Evolutionary conservation across 257 asterid species (phyloP).

Genomic region (Solanum habrochaites): DNA sequence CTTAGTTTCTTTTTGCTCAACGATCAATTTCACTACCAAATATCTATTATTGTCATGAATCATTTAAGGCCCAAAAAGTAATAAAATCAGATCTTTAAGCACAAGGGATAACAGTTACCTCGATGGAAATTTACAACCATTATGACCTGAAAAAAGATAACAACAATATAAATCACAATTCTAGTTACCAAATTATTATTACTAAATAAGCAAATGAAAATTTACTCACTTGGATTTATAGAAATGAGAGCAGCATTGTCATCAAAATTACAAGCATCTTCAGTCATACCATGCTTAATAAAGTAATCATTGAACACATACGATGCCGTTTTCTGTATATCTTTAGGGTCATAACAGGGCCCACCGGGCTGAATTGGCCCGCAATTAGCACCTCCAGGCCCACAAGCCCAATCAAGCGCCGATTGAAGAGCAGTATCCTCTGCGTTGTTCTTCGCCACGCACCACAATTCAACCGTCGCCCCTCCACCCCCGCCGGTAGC

Average conservation of each 20-base stretch:
- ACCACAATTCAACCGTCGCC: conserved; percentile 58
- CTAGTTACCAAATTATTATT: neutral
- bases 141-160: conserved; percentile 34
- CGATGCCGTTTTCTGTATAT: conserved; percentile 66
- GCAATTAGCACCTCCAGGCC: conserved; percentile 71
- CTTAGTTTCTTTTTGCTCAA: neutral
- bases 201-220: neutral
- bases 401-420: conserved; percentile 84
- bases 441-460: conserved; percentile 92
- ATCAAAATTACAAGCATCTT: conserved; percentile 50
- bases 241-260: conserved; percentile 68
- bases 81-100: neutral
- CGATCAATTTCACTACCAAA: neutral
- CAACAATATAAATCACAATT: neutral
- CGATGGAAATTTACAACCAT: conserved; percentile 60
- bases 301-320: conserved; percentile 73
- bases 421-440: conserved; percentile 62
- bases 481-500: conserved; percentile 3
- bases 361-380: conserved; percentile 66
- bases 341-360: conserved; percentile 69
- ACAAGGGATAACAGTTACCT: conserved; percentile 30
- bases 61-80: neutral
- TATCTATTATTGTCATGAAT: neutral
- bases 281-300: conserved; percentile 34
- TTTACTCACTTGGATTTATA: conserved; percentile 62